Base-by-base conservation (phyloP, 345 rosid genomes). In the Linum tenue region DNA sequence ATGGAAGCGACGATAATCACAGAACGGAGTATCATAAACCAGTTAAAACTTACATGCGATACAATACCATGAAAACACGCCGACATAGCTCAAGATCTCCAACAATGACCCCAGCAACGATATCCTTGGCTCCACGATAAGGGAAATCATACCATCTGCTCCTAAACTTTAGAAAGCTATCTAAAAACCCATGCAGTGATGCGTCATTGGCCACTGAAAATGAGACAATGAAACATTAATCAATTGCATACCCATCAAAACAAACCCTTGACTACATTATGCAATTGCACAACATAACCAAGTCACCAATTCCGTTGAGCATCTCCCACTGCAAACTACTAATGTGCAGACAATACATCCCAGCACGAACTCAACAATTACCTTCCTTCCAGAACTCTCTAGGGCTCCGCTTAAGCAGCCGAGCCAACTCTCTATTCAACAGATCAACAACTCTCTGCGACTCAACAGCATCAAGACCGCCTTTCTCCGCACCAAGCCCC, bases 61-160 rank as follows among this genome's bases (percentile, higher is more conserved):
- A 90, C 74, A 94, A 76, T 62, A 88, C 67, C 99, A 88, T 86
- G 73, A 90, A 90, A 64, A 88, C 82, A 40, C 97, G 97, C 64
- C 88, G 89, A 71, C 88, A 75, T 59, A 94, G 68, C 44, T 88
- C 97, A 44, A 75, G 58, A 70, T 94, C 99, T 56, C 95, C 99
- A 4, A 90, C 89, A 73, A 94, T 77, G 3, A 94, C 83, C 39
- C 97, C 97, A 3, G 99, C 97, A 59, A 88, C 86, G 3, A 84
- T 82, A 53, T 90, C 91, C 73, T 88, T 94, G 70, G 79, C 88
- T 67, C 96, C 89, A 65, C 83, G 99, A 72, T 85, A 80, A 39
- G 95, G 95, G 56, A 90, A 90, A 82, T 94, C 99, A 68, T 86
- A 94, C 99, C 99, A 94, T 66, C 97, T 88, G 80, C 85, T 84